These are phyloP conservation scores for Penicillium roqueforti DNA, from an alignment of 495 filamentous ascomycete genomes.

Conservation along the genomic window DNA sequence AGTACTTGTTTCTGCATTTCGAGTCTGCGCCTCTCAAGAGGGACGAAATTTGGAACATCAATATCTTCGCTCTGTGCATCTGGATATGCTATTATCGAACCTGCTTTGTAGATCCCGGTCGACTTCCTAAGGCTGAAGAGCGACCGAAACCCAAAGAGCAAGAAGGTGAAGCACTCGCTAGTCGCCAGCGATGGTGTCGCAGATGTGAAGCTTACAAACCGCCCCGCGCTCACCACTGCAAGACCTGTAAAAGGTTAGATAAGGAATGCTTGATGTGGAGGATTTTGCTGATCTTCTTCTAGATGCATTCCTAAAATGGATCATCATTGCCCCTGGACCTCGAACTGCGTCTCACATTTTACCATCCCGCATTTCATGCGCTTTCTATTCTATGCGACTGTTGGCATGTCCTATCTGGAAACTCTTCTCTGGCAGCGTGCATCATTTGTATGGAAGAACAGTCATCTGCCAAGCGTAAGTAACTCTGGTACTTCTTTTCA, in stretches of 20 bases:
- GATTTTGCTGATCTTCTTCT: slow-evolving; percentile 1
- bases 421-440: slow-evolving; percentile 55
- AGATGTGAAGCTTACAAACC: slow-evolving; percentile 83
- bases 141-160: slow-evolving; percentile 17
- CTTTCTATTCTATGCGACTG: slow-evolving; percentile 74
- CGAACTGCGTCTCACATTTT: slow-evolving; percentile 86
- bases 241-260: slow-evolving; percentile 65
- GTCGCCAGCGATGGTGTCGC: slow-evolving; percentile 68
- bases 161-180: slow-evolving; percentile 24
- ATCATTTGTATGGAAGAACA: slow-evolving; percentile 58
- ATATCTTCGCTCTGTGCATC: slow-evolving; percentile 64
- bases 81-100: slow-evolving; percentile 77
- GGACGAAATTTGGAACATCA: slow-evolving; percentile 64
- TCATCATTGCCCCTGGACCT: slow-evolving; percentile 97
- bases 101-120: slow-evolving; percentile 75
- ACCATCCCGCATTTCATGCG: slow-evolving; percentile 89
- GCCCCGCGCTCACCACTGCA: slow-evolving; percentile 88
- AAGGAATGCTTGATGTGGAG: not conserved
- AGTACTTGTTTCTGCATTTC: slow-evolving; percentile 74
- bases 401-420: slow-evolving; percentile 62
- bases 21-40: slow-evolving; percentile 62
- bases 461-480: slow-evolving; percentile 64
- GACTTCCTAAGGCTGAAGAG: slow-evolving; percentile 31
- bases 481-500: not conserved
- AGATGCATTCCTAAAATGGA: slow-evolving; percentile 97